Base-by-base conservation (phyloP, 2,329 filamentous ascomycete genomes). In the Ilyonectria sp. region DNA sequence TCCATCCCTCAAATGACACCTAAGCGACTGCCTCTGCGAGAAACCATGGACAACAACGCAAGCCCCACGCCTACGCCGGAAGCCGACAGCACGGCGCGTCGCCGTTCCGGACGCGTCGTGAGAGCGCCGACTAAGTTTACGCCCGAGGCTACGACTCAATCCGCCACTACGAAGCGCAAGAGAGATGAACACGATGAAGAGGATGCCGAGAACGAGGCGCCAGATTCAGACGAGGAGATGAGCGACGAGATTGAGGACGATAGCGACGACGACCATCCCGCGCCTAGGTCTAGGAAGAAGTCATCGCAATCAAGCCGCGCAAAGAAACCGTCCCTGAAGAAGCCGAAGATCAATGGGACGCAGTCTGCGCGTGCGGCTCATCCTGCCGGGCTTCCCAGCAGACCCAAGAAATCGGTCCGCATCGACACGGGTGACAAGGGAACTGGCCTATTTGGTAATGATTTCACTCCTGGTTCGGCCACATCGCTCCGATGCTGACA, bases 31-130 rank as follows among this genome's bases (percentile, higher is more conserved):
- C 61, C 71, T 33, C 50, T 67, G 57, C 63, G 62, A 69, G 67
- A 86, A 77, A 85, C 78, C 72, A 84, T 86, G 81, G 86, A 89
- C 74, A 86, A 85, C 76, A 87, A 87, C 82, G 84, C 85, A 79
- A 86, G 83, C 76, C 82, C 83, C 71, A 86, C 87, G 57, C 84
- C 83, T 71, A 86, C 87, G 56, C 84, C 86, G 68, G 85, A 86
- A 62, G 82, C 83, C 68, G 83, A 85, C 69, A 81, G 83, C 67
- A 83, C 84, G 76, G 84, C 86, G 81, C 86, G 87, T 85, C 90
- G 91, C 80, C 89, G 90, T 72, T 93, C 91, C 43, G 89, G 90
- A 89, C 90, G 90, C 88, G 89, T 90, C 83, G 85, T 89, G 69
- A 88, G 84, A 76, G 84, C 83, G 40, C 89, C 89, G 52, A 79